Conservation (phyloP, 2,329 filamentous ascomycete genomes). For the Chrysoporthe cubensis region DNA sequence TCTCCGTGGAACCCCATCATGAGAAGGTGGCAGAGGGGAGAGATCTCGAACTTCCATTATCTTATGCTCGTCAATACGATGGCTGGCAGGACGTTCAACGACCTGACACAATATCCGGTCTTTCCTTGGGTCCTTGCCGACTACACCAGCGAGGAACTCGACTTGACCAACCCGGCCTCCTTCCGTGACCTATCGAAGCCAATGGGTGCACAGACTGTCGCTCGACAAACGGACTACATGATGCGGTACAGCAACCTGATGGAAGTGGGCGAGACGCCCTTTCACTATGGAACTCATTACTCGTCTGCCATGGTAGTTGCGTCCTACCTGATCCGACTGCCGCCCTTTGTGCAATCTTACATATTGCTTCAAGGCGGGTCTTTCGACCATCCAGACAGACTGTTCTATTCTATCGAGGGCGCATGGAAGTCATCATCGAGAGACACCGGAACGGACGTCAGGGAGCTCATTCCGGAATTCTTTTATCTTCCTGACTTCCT, state of each 20-base stretch:
- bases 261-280: slow-evolving; percentile 90
- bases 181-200: slow-evolving; percentile 94
- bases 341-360: slow-evolving; percentile 96
- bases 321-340: slow-evolving; percentile 91
- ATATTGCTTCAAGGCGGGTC: slow-evolving; percentile 91
- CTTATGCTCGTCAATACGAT: slow-evolving; percentile 98
- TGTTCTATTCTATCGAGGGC: slow-evolving; percentile 91
- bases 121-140: slow-evolving; percentile 98
- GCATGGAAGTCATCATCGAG: slow-evolving; percentile 90
- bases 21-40: slow-evolving; percentile 87
- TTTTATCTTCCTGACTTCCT: slow-evolving; percentile 96
- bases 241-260: slow-evolving; percentile 86
- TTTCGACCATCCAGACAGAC: slow-evolving; percentile 92
- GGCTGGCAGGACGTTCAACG: slow-evolving; percentile 96
- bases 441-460: slow-evolving; percentile 90
- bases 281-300: slow-evolving; percentile 98
- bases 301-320: slow-evolving; percentile 99
- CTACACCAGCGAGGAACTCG: slow-evolving; percentile 91
- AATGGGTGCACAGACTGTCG: slow-evolving; percentile 86
- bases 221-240: slow-evolving; percentile 76
- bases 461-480: slow-evolving; percentile 95
- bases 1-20: slow-evolving; percentile 82
- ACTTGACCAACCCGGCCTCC: slow-evolving; percentile 79
- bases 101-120: slow-evolving; percentile 95
- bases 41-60: slow-evolving; percentile 98